These are phyloP conservation scores for Cydonia oblonga DNA, from an alignment of 331 rosid species.

Conservation along the genomic window DNA sequence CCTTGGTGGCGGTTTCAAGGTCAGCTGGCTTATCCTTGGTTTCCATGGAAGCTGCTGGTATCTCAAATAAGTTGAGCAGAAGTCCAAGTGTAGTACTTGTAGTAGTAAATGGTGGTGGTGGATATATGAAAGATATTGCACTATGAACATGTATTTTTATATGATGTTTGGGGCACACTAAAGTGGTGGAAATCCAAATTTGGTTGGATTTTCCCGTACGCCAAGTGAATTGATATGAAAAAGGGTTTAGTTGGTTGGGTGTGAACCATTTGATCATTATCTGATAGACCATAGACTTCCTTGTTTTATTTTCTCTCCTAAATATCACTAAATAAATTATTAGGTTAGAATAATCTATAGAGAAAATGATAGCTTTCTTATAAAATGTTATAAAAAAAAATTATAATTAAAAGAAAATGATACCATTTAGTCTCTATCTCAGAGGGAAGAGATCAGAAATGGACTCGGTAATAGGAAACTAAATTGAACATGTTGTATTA, in stretches of 20 bases:
- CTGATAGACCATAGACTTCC: neutral
- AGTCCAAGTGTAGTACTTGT: neutral
- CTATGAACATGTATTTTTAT: neutral
- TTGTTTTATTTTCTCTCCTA: neutral
- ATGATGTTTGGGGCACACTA: neutral
- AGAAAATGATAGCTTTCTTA: too few species aligned
- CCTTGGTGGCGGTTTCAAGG: slow-evolving; percentile 25
- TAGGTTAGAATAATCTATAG: neutral
- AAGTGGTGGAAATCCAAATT: neutral
- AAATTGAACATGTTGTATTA: too few species aligned
- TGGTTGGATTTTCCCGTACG: slow-evolving; percentile 49
- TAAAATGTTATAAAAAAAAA: too few species aligned
- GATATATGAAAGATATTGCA: neutral
- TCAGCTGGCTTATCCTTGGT: slow-evolving; percentile 38
- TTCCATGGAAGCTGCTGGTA: slow-evolving; percentile 30
- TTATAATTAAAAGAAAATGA: too few species aligned
- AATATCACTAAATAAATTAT: neutral
- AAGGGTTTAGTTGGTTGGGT: neutral
- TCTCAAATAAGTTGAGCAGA: neutral
- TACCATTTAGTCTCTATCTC: neutral
- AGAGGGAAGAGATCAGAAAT: neutral
- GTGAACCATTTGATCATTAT: neutral
- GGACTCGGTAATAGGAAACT: neutral
- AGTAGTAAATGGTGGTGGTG: neutral
- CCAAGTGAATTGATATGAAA: slow-evolving; percentile 11